Percentiles rank a stretch among this genome's conserved stretches.
Conservation (phyloP, 2,329 filamentous ascomycete genomes). For the Calonectria naviculata region DNA sequence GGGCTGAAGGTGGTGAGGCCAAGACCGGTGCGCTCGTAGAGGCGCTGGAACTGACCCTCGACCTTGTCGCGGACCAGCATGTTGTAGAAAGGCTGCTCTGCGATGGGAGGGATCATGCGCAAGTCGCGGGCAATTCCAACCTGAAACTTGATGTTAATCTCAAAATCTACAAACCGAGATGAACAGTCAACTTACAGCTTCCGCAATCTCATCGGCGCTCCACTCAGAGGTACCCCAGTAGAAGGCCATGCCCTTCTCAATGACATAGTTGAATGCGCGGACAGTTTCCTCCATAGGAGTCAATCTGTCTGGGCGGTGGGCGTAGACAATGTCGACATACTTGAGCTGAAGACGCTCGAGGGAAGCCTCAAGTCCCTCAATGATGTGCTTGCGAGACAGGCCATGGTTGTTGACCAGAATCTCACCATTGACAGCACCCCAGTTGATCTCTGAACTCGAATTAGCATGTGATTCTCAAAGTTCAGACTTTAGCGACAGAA, state of each 20-base stretch:
- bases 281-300: constrained; percentile 80
- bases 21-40: constrained; percentile 68
- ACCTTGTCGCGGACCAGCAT: constrained; percentile 70
- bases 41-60: constrained; percentile 70
- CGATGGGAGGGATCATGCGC: constrained; percentile 70
- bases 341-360: constrained; percentile 66
- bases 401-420: constrained; percentile 74
- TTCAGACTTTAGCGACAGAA: rapidly evolving
- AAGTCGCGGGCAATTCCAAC: constrained; percentile 69
- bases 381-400: constrained; percentile 74
- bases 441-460: constrained; percentile 64
- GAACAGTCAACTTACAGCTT: constrained; percentile 53
- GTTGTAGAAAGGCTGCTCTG: constrained; percentile 78
- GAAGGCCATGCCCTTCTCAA: constrained; percentile 74
- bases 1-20: constrained; percentile 74
- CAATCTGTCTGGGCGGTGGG: constrained; percentile 74
- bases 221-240: constrained; percentile 76
- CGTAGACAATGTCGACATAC: constrained; percentile 77
- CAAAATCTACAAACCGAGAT: not conserved
- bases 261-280: constrained; percentile 76
- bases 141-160: constrained; percentile 27
- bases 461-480: constrained; percentile 11
- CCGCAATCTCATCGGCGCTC: constrained; percentile 74
- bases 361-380: constrained; percentile 65
- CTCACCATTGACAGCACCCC: constrained; percentile 70